Evolutionary conservation across 2,329 filamentous ascomycete species (phyloP).

Genomic region (Fusarium nodosum): DNA sequence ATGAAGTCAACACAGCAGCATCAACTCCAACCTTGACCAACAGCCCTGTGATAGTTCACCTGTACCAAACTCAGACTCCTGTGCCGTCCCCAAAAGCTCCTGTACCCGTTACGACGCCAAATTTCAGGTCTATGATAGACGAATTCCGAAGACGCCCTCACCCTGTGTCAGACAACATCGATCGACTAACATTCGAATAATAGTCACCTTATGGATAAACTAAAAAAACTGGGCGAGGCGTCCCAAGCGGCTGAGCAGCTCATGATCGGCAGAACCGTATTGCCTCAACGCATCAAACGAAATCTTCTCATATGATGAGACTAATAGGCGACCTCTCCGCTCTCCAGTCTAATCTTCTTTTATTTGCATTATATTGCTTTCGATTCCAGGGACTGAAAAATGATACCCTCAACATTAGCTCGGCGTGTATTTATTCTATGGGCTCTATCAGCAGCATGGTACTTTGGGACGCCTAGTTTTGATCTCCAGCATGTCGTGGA

Average conservation of each 20-base stretch:
- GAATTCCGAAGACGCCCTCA: constrained; percentile 49
- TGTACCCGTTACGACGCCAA: constrained; percentile 33
- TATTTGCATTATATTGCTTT: constrained; percentile 15
- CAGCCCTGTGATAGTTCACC: constrained; percentile 12
- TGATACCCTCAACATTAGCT: constrained; percentile 41
- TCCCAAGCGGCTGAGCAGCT: constrained; percentile 52
- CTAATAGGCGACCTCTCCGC: neutral
- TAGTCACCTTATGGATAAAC: constrained; percentile 69
- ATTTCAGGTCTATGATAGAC: constrained; percentile 46
- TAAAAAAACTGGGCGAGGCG: constrained; percentile 62
- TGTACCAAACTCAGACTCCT: constrained; percentile 9
- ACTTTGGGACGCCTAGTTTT: neutral
- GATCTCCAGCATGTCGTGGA: neutral
- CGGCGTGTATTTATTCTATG: constrained; percentile 23
- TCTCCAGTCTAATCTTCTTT: neutral
- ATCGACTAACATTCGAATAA: constrained; percentile 51
- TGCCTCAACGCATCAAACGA: constrained; percentile 62
- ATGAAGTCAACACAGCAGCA: constrained; percentile 5
- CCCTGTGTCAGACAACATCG: constrained; percentile 49
- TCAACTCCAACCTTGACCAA: constrained; percentile 17
- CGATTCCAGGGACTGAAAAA: constrained; percentile 9
- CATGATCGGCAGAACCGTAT: constrained; percentile 51
- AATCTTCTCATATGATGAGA: constrained; percentile 48
- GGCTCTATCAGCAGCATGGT: constrained; percentile 3
- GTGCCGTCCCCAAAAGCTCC: constrained; percentile 23